These are phyloP conservation scores for Blastobotrys ciferrii DNA, from an alignment of 1,139 yeast genomes.

Conservation along the genomic window DNA sequence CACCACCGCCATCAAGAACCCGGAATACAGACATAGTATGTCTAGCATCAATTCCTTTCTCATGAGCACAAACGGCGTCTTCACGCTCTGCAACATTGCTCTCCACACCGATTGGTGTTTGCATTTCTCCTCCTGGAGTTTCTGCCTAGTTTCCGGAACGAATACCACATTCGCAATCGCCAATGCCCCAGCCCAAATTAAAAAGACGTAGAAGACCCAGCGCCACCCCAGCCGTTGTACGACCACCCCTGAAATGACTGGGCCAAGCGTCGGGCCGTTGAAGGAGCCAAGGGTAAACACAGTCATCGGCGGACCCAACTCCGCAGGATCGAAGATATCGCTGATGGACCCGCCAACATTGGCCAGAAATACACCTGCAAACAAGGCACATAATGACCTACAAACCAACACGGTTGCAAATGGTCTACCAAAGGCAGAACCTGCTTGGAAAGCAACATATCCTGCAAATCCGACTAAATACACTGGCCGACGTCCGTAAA, in stretches of 20 bases:
- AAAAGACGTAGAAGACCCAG: slow-evolving; percentile 62
- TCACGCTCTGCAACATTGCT: slow-evolving; percentile 43
- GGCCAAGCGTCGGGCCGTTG: slow-evolving; percentile 74
- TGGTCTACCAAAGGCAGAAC: slow-evolving; percentile 64
- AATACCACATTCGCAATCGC: slow-evolving; percentile 41
- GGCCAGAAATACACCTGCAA: slow-evolving; percentile 66
- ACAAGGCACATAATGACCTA: slow-evolving; percentile 65
- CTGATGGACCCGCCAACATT: slow-evolving; percentile 77
- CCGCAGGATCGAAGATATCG: slow-evolving; percentile 56
- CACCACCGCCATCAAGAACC: slow-evolving; percentile 56
- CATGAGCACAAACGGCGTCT: slow-evolving; percentile 50
- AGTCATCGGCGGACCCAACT: slow-evolving; percentile 69
- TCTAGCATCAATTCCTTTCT: slow-evolving; percentile 61
- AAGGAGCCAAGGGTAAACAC: slow-evolving; percentile 71
- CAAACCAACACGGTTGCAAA: slow-evolving; percentile 63
- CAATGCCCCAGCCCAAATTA: slow-evolving; percentile 65
- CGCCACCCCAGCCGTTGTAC: slow-evolving; percentile 51
- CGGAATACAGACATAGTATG: slow-evolving; percentile 60
- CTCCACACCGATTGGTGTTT: slow-evolving; percentile 31
- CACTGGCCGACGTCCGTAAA: slow-evolving; percentile 65
- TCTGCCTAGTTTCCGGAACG: slow-evolving; percentile 74
- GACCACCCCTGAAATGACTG: slow-evolving; percentile 65
- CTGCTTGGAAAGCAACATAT: slow-evolving; percentile 60
- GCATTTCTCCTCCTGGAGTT: slow-evolving; percentile 52
- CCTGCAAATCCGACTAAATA: slow-evolving; percentile 57